phyloP scores from a whole-genome alignment of 2,329 filamentous ascomycete species.

The Zymoseptoria tritici region DNA sequence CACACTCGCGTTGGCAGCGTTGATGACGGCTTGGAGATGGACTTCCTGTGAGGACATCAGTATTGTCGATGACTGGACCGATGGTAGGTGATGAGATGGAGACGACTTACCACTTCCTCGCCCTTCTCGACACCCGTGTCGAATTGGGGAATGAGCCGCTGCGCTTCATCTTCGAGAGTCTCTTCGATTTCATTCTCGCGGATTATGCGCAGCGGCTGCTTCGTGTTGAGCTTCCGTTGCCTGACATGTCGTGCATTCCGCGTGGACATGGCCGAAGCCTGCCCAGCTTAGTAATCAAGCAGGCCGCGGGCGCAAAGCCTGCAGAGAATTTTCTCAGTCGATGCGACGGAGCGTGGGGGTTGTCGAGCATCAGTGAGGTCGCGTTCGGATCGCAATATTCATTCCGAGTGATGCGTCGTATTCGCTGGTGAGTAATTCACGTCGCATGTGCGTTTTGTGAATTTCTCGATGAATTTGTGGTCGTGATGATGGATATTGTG shows the following conservation, averaged over 20 bases:
- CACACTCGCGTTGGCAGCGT: slow-evolving; percentile 47
- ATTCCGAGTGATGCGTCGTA: not conserved
- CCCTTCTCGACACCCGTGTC: slow-evolving; percentile 95
- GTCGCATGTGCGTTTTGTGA: not conserved
- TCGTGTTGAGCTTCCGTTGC: slow-evolving; percentile 86
- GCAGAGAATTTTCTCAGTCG: not conserved
- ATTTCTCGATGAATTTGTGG: not conserved
- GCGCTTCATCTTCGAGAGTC: slow-evolving; percentile 70
- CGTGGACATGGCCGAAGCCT: slow-evolving; percentile 17
- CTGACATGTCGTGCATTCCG: slow-evolving; percentile 46
- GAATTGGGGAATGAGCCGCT: slow-evolving; percentile 74
- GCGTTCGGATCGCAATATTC: not conserved
- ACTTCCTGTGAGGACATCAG: slow-evolving; percentile 62
- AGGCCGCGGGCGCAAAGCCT: too few species aligned
- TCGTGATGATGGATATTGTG: not conserved
- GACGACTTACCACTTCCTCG: slow-evolving; percentile 83
- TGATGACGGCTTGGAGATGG: slow-evolving; percentile 82
- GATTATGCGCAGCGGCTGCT: slow-evolving; percentile 79
- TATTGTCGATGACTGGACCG: slow-evolving; percentile 2
- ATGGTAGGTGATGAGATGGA: slow-evolving; percentile 9
- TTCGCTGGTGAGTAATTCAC: not conserved
- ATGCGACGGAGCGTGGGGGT: not conserved
- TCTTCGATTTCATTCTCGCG: slow-evolving; percentile 86
- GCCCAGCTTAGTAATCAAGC: not conserved
- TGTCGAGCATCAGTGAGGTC: not conserved